Conservation (phyloP, 148 eudicot species). For the Chenopodium album region DNA sequence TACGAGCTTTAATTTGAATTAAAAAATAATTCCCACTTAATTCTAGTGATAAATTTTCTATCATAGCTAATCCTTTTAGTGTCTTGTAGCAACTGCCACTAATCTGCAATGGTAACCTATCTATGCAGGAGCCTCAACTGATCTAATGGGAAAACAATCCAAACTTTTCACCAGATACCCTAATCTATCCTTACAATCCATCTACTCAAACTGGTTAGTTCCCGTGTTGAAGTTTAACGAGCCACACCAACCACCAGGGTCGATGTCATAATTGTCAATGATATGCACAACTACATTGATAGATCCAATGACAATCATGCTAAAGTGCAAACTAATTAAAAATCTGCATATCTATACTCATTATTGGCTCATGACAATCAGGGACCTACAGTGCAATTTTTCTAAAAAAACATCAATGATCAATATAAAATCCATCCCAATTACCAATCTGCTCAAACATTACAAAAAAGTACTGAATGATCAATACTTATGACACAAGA, state of each 20-base stretch:
- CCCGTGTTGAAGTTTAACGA: not conserved
- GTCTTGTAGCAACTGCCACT: not conserved
- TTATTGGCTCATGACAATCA: not conserved
- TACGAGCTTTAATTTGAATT: not conserved
- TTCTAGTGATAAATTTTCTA: not conserved
- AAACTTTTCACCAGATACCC: not conserved
- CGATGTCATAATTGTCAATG: not conserved
- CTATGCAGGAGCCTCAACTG: not conserved
- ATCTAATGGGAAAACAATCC: not conserved
- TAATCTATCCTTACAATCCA: not conserved
- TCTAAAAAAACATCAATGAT: not conserved
- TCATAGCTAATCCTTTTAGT: not conserved
- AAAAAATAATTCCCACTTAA: not conserved
- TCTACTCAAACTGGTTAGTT: not conserved
- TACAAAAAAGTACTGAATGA: not conserved
- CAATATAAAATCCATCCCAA: constrained; percentile 3
- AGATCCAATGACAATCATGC: not conserved
- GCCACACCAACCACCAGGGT: not conserved
- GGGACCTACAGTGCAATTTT: not conserved
- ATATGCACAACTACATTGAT: not conserved
- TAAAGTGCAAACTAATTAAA: not conserved
- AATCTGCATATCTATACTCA: not conserved
- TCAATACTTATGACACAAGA: not conserved
- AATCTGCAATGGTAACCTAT: not conserved
- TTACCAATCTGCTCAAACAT: not conserved